These are phyloP conservation scores for Cucumis cinereus DNA, from an alignment of 306 rosid genomes.

Conservation along the genomic window DNA sequence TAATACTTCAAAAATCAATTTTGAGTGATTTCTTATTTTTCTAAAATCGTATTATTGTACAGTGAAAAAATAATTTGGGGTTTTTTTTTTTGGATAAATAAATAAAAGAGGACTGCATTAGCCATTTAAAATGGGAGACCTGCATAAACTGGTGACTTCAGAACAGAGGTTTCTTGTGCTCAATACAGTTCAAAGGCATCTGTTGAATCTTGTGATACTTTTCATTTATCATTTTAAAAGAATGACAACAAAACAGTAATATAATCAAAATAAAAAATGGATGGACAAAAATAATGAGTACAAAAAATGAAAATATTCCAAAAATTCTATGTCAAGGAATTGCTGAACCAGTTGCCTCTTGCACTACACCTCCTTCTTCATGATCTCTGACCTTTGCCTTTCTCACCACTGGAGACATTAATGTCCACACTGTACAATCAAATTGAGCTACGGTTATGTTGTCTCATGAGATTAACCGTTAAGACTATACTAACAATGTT, in stretches of 20 bases:
- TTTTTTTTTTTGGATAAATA: too few species aligned
- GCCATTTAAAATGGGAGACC: too few species aligned
- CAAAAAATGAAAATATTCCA: neutral
- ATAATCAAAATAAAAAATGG: neutral
- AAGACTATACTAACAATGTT: too few species aligned
- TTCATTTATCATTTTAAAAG: neutral
- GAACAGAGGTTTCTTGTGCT: neutral
- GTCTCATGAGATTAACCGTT: neutral
- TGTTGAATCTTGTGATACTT: neutral
- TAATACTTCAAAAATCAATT: too few species aligned
- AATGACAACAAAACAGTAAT: neutral
- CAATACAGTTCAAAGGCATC: neutral
- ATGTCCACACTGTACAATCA: constrained; percentile 55
- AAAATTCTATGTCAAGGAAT: constrained; percentile 22
- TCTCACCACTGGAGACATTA: constrained; percentile 58
- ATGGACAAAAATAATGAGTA: neutral
- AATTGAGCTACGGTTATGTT: neutral
- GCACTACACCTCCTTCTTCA: constrained; percentile 19
- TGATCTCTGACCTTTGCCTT: constrained; percentile 29
- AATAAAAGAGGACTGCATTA: too few species aligned
- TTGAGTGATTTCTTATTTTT: too few species aligned
- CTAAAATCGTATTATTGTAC: too few species aligned
- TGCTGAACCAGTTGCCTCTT: constrained; percentile 22
- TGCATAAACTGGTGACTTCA: neutral
- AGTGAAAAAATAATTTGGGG: too few species aligned